These are phyloP conservation scores for Backusella australiensis DNA, from an alignment of 192 early-diverging fungal species.

Conservation along the genomic window DNA sequence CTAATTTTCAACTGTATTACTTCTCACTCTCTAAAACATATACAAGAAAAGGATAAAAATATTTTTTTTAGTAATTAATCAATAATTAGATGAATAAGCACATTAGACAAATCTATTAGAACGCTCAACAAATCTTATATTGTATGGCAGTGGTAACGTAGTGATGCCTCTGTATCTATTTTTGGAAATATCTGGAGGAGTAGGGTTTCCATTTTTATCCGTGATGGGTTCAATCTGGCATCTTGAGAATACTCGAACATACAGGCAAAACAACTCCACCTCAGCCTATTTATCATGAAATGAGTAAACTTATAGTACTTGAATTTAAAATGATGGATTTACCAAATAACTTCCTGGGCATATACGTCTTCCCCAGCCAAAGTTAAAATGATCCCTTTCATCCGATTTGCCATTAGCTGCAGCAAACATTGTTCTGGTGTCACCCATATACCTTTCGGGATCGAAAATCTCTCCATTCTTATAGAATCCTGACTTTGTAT, in stretches of 20 bases:
- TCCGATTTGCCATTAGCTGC: constrained; percentile 14
- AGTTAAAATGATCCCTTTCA: constrained; percentile 15
- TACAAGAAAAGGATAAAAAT: too few species aligned
- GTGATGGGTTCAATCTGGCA: not conserved
- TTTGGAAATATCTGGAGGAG: not conserved
- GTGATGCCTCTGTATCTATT: not conserved
- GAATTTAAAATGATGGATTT: not conserved
- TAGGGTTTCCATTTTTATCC: not conserved
- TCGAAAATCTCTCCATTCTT: constrained; percentile 43
- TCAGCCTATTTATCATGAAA: not conserved
- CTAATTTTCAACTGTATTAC: too few species aligned
- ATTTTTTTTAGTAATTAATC: not conserved
- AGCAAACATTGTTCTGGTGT: not conserved
- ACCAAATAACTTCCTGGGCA: not conserved
- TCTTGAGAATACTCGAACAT: not conserved
- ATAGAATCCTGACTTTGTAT: constrained; percentile 32
- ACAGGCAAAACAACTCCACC: not conserved
- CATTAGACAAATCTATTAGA: not conserved
- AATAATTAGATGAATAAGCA: not conserved
- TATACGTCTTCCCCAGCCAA: constrained; percentile 19
- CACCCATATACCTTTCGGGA: constrained; percentile 38
- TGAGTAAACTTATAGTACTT: not conserved
- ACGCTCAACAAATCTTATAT: not conserved
- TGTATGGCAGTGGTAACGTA: not conserved
- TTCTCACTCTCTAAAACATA: too few species aligned